Conservation (phyloP, 441 rosid genomes). For the Theobroma grandiflorum region DNA sequence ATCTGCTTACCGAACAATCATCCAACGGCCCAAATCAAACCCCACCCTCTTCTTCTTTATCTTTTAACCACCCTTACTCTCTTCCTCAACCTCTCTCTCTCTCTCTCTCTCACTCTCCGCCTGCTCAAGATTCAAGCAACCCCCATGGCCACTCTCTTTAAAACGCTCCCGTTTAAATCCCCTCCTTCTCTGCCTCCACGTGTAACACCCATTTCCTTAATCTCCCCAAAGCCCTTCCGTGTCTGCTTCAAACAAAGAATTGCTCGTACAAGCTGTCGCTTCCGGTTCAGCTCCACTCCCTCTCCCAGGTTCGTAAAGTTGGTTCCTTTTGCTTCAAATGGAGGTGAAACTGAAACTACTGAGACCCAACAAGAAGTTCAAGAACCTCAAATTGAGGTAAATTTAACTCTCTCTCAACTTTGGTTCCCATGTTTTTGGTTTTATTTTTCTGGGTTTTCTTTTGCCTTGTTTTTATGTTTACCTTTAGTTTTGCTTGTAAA, state of each 20-base stretch:
- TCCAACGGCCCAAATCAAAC: conserved; percentile 43
- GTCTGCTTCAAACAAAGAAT: conserved; percentile 50
- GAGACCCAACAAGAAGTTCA: conserved; percentile 55
- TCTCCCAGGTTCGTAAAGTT: conserved; percentile 52
- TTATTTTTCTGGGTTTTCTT: not conserved
- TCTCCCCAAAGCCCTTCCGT: conserved; percentile 40
- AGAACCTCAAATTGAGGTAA: conserved; percentile 74
- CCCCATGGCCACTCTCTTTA: conserved; percentile 74
- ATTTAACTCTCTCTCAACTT: not conserved
- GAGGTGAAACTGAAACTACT: conserved; percentile 66
- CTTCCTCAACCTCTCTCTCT: conserved; percentile 15
- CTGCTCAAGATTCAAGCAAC: not conserved
- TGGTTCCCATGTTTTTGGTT: not conserved
- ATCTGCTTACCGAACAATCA: conserved; percentile 13
- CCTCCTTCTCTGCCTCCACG: conserved; percentile 37
- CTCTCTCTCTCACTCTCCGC: not conserved
- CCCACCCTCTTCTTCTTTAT: conserved; percentile 13
- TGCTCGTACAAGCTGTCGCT: conserved; percentile 36
- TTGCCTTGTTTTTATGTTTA: not conserved
- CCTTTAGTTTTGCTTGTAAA: not conserved
- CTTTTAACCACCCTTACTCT: conserved; percentile 14
- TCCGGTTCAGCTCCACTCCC: conserved; percentile 37
- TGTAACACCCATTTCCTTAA: conserved; percentile 29
- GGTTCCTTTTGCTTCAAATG: conserved; percentile 60
- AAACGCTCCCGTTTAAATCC: conserved; percentile 58